These are phyloP conservation scores for Flaveria linearis DNA, from an alignment of 129 eudicot genomes.

Conservation along the genomic window DNA sequence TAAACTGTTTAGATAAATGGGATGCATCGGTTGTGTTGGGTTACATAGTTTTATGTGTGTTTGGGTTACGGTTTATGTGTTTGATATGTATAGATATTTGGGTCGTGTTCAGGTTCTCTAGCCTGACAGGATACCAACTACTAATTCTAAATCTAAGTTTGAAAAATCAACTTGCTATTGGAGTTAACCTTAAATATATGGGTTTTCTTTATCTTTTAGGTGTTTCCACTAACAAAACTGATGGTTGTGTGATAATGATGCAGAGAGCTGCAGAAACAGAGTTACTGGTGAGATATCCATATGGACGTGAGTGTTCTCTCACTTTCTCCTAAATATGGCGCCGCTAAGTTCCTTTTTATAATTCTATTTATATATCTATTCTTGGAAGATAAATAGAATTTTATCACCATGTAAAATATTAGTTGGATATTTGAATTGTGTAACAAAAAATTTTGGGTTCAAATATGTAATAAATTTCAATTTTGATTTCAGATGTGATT, in stretches of 20 bases:
- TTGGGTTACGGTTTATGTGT: not conserved
- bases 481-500: conserved; percentile 67
- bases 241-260: conserved; percentile 29
- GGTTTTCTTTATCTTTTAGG: not conserved
- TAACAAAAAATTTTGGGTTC: not conserved
- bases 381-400: not conserved
- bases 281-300: conserved; percentile 76
- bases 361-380: not conserved
- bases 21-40: not conserved
- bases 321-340: not conserved
- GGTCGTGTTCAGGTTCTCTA: not conserved
- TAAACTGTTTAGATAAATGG: not conserved
- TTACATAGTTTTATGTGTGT: not conserved
- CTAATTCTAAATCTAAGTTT: not conserved
- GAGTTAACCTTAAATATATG: not conserved
- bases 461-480: not conserved
- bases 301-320: conserved; percentile 72
- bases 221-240: conserved; percentile 7
- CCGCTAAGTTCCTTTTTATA: not conserved
- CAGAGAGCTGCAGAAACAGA: conserved; percentile 99
- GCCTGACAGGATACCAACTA: not conserved
- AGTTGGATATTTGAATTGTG: conserved; percentile 6
- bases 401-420: conserved; percentile 6
- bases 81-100: not conserved
- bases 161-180: not conserved